phyloP scores from a whole-genome alignment of 169 alveolate genomes.

The Neospora caninum region DNA sequence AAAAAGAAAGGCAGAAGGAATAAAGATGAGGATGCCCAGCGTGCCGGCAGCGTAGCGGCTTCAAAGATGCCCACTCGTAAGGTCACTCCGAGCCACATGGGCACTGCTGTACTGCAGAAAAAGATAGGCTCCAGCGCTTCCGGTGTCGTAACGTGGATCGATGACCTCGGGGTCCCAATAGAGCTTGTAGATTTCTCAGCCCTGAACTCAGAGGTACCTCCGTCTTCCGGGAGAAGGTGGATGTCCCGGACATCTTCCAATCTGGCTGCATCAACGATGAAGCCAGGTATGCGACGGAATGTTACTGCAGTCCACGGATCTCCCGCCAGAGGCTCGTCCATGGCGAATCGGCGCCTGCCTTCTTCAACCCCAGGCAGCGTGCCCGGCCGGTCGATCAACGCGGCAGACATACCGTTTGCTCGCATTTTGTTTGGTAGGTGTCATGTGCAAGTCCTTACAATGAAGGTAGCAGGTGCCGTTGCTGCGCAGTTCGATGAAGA shows the following conservation, averaged over 20 bases:
- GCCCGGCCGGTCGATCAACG: background rate
- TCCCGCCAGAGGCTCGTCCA: background rate
- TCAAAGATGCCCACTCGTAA: background rate
- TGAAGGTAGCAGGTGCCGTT: background rate
- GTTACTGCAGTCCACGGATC: background rate
- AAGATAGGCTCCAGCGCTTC: background rate
- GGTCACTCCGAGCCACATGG: background rate
- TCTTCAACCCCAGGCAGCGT: background rate
- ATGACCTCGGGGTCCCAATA: slow-evolving; percentile 3
- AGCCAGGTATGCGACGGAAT: background rate
- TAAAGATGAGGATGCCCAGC: background rate
- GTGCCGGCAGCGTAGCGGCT: background rate
- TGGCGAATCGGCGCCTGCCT: background rate
- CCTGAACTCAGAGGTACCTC: background rate
- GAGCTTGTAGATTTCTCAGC: background rate
- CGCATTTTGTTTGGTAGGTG: background rate
- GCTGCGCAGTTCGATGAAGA: background rate
- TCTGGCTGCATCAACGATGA: background rate
- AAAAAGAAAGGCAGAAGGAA: background rate
- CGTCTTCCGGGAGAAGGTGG: too few relatives aligned
- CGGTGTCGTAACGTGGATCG: background rate
- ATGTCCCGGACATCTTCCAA: background rate
- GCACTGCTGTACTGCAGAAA: background rate
- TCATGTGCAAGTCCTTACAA: background rate
- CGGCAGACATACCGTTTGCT: background rate